Evolutionary conservation across 2,329 filamentous ascomycete genomes (phyloP).

Genomic region (Arthrobotrys sinensis): DNA sequence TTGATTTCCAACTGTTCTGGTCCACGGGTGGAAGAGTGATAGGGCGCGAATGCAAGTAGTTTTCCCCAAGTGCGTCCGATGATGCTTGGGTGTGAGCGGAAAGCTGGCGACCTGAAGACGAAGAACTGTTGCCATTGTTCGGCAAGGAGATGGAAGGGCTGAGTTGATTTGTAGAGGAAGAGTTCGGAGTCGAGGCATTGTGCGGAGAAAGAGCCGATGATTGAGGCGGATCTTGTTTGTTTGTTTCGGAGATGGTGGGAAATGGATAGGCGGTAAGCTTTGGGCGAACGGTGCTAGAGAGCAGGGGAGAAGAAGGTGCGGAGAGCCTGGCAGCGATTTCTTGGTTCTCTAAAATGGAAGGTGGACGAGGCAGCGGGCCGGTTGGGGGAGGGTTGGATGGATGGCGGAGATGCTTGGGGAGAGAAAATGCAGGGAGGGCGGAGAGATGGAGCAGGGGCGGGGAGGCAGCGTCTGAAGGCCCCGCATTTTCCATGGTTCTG

Average conservation of each 20-base stretch:
- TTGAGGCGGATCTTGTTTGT: background rate
- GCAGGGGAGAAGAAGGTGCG: conserved; percentile 22
- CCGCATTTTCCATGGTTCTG: background rate
- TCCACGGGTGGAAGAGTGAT: background rate
- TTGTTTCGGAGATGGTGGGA: conserved; percentile 35
- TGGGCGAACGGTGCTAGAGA: conserved; percentile 10
- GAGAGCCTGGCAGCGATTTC: conserved; percentile 46
- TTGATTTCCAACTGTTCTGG: conserved; percentile 8
- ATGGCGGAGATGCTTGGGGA: conserved; percentile 47
- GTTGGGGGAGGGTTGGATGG: conserved; percentile 50
- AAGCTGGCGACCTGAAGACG: conserved; percentile 13
- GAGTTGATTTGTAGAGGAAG: conserved; percentile 16
- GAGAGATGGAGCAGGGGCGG: conserved; percentile 20
- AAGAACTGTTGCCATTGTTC: background rate
- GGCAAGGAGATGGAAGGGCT: conserved; percentile 10
- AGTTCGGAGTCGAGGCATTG: background rate
- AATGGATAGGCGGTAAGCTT: conserved; percentile 45
- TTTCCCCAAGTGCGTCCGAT: conserved; percentile 52
- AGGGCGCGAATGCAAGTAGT: background rate
- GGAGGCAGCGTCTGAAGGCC: background rate
- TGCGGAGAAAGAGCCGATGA: background rate
- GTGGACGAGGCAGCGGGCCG: conserved; percentile 45
- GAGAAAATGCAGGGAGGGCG: conserved; percentile 18
- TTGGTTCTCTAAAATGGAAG: conserved; percentile 45
- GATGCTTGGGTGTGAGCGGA: conserved; percentile 52